Evolutionary conservation across 2,329 filamentous ascomycete species (phyloP).

Genomic region (Paraphaeosphaeria sporulosa): DNA sequence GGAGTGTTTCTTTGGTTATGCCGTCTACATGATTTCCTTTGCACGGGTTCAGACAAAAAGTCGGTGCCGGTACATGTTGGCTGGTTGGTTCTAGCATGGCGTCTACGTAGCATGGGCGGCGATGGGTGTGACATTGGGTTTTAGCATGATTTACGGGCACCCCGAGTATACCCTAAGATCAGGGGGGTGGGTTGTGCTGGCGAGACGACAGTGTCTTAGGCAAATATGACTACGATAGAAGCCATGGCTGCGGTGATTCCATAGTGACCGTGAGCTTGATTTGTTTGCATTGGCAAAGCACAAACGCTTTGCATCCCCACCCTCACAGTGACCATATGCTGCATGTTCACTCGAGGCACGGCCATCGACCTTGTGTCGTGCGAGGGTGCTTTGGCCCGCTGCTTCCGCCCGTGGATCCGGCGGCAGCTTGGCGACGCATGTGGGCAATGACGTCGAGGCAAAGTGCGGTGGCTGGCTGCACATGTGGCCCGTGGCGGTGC

Average conservation of each 20-base stretch:
- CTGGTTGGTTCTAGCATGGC: slow-evolving; percentile 48
- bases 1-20: slow-evolving; percentile 14
- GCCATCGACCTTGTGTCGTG: background rate
- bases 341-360: no score
- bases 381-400: background rate
- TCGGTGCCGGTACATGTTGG: slow-evolving; percentile 35
- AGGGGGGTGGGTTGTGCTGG: slow-evolving; percentile 31
- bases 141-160: slow-evolving; percentile 35
- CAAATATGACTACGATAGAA: slow-evolving; percentile 35
- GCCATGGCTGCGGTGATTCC: slow-evolving; percentile 7
- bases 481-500: slow-evolving; percentile 14
- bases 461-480: slow-evolving; percentile 18
- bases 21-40: slow-evolving; percentile 17
- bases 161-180: slow-evolving; percentile 29
- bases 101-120: slow-evolving; percentile 45
- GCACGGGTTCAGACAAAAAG: slow-evolving; percentile 19
- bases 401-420: slow-evolving; percentile 1
- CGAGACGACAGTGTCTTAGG: slow-evolving; percentile 37
- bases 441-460: slow-evolving; percentile 26
- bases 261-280: no score
- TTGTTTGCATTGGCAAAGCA: no score
- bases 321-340: no score
- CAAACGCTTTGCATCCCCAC: no score
- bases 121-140: slow-evolving; percentile 42
- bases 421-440: slow-evolving; percentile 15